Percentiles rank a stretch among this genome's conserved stretches.
Evolutionary conservation across 352 stramenopile species (phyloP).

Genomic region (Globisporangium orthogonon): DNA sequence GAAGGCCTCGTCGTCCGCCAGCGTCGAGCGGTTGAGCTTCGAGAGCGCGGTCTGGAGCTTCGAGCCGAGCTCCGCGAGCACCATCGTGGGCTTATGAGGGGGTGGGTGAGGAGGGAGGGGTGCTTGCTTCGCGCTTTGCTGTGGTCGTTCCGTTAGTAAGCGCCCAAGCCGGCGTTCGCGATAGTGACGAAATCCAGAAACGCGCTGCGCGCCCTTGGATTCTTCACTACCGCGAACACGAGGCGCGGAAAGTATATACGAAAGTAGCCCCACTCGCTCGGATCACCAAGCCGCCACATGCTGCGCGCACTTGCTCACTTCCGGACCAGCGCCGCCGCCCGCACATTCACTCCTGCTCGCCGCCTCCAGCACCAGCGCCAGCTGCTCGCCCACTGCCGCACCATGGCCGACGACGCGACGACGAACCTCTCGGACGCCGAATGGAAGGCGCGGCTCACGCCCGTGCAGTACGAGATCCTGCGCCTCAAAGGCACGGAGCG

Average conservation of each 20-base stretch:
- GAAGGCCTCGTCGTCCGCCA: slow-evolving; percentile 89
- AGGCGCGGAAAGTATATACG: too few relatives aligned
- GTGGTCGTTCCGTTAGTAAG: neutral
- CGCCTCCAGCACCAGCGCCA: neutral
- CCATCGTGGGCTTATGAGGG: slow-evolving; percentile 36
- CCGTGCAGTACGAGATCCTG: slow-evolving; percentile 82
- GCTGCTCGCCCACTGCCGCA: slow-evolving; percentile 6
- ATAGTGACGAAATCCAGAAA: too few relatives aligned
- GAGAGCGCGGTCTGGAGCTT: slow-evolving; percentile 84
- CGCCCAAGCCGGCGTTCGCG: too few relatives aligned
- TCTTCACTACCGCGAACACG: too few relatives aligned
- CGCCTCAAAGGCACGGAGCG: slow-evolving; percentile 89
- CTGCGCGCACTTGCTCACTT: neutral
- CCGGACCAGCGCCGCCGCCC: neutral
- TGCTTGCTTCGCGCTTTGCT: neutral
- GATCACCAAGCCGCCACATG: too few relatives aligned
- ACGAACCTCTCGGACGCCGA: slow-evolving; percentile 57
- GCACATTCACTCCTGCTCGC: neutral
- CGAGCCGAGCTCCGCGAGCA: slow-evolving; percentile 84
- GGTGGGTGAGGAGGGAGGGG: neutral
- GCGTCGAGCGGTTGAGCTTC: slow-evolving; percentile 83
- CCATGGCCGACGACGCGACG: slow-evolving; percentile 35
- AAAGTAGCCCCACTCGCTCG: too few relatives aligned
- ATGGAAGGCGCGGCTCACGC: slow-evolving; percentile 77
- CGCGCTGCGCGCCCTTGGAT: too few relatives aligned